Evolutionary conservation across 805 yeast genomes (phyloP).

Genomic region (Jamesozyma lodderae): DNA sequence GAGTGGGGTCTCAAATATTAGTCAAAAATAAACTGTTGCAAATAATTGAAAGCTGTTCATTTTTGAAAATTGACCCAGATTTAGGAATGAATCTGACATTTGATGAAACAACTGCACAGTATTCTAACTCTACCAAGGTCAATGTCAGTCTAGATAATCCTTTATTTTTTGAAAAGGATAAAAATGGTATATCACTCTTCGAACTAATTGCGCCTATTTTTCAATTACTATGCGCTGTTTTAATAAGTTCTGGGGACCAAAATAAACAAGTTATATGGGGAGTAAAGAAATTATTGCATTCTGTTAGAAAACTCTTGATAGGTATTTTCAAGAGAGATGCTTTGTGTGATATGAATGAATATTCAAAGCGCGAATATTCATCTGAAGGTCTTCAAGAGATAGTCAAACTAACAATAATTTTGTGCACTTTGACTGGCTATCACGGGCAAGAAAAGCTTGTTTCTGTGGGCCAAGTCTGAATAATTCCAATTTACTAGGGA

Average conservation of each 20-base stretch:
- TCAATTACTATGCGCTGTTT: slow-evolving; percentile 57
- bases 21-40: slow-evolving; percentile 67
- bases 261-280: slow-evolving; percentile 50
- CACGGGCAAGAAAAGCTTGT: slow-evolving; percentile 27
- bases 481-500: no score
- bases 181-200: slow-evolving; percentile 42
- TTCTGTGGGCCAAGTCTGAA: neutral
- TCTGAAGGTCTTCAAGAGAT: slow-evolving; percentile 39
- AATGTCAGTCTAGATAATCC: slow-evolving; percentile 48
- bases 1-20: slow-evolving; percentile 67
- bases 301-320: slow-evolving; percentile 46
- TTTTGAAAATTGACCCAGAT: slow-evolving; percentile 68
- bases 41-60: slow-evolving; percentile 44
- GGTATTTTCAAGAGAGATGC: slow-evolving; percentile 57
- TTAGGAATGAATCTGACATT: slow-evolving; percentile 53
- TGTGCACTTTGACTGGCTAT: slow-evolving; percentile 42
- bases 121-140: slow-evolving; percentile 33
- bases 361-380: slow-evolving; percentile 15
- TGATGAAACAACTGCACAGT: slow-evolving; percentile 29
- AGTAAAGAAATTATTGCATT: slow-evolving; percentile 42
- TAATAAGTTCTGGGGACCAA: slow-evolving; percentile 70
- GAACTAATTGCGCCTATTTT: slow-evolving; percentile 67
- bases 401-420: slow-evolving; percentile 45
- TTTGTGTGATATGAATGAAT: slow-evolving; percentile 9
- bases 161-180: slow-evolving; percentile 25